These are phyloP conservation scores for Aspergillus spinulosporus DNA, from an alignment of 2,329 filamentous ascomycete species.

Conservation along the genomic window DNA sequence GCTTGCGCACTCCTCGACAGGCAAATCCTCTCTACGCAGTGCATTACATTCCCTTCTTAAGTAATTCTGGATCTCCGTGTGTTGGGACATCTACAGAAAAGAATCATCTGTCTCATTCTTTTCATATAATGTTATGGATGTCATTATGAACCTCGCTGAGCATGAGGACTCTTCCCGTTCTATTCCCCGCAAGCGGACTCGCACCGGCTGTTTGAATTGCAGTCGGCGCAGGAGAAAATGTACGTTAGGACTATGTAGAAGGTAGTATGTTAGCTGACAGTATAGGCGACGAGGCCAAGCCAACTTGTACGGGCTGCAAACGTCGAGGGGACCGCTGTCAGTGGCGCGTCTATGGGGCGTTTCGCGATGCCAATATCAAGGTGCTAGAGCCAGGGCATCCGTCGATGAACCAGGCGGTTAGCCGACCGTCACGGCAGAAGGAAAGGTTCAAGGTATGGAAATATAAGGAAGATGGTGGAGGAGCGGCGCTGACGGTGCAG, in stretches of 20 bases:
- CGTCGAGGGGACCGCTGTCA: constrained; percentile 32
- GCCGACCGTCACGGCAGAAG: constrained; percentile 18
- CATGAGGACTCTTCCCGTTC: constrained; percentile 5
- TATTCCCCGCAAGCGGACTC: constrained; percentile 27
- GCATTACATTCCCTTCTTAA: constrained; percentile 11
- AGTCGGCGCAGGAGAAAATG: constrained; percentile 37
- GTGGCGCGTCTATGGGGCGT: constrained; percentile 34
- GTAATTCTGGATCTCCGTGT: constrained; percentile 4
- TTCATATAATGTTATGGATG: neutral
- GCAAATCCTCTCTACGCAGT: constrained; percentile 11
- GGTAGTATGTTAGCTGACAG: neutral
- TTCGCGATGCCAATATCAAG: constrained; percentile 34
- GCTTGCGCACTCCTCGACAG: constrained; percentile 22
- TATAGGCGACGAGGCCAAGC: constrained; percentile 33
- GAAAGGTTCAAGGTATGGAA: constrained; percentile 27
- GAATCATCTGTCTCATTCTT: neutral
- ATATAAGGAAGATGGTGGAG: no score
- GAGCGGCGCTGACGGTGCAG: constrained; percentile 7
- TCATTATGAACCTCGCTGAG: constrained; percentile 12
- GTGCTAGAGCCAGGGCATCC: constrained; percentile 31
- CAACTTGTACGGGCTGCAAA: constrained; percentile 33
- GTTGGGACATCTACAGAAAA: neutral
- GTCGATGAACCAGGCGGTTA: constrained; percentile 31
- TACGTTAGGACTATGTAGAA: constrained; percentile 6
- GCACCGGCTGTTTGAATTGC: constrained; percentile 36